phyloP scores from a whole-genome alignment of 1,139 yeast species.

The Pichia sp. region DNA sequence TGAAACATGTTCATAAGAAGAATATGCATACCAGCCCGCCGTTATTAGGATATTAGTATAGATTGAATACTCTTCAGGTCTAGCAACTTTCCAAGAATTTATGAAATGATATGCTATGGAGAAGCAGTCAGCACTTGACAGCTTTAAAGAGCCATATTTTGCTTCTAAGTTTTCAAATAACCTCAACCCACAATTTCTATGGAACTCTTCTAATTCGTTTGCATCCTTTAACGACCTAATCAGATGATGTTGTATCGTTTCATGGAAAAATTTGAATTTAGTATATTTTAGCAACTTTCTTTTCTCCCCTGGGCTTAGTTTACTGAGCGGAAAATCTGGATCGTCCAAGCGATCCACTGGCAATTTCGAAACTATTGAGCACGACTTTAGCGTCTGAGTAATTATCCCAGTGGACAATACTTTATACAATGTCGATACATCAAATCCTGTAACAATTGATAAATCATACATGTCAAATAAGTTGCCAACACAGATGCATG shows the following conservation, averaged over 20 bases:
- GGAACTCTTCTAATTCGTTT: slow-evolving; percentile 35
- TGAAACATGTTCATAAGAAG: slow-evolving; percentile 35
- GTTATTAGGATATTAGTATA: slow-evolving; percentile 36
- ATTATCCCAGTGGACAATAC: slow-evolving; percentile 38
- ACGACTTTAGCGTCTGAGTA: slow-evolving; percentile 37
- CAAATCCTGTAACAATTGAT: slow-evolving; percentile 37
- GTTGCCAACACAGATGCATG: slow-evolving; percentile 42
- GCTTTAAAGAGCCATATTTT: slow-evolving; percentile 1
- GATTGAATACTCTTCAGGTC: slow-evolving; percentile 32
- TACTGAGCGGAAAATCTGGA: slow-evolving; percentile 33
- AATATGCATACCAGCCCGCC: slow-evolving; percentile 39
- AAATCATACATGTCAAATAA: slow-evolving; percentile 44
- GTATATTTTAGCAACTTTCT: slow-evolving; percentile 38
- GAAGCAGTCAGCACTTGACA: slow-evolving; percentile 32
- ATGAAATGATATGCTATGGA: slow-evolving; percentile 38
- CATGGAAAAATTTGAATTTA: slow-evolving; percentile 38
- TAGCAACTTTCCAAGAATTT: slow-evolving; percentile 32
- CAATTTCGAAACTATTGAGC: slow-evolving; percentile 44
- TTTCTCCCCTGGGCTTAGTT: slow-evolving; percentile 36
- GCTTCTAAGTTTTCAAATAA: slow-evolving; percentile 32
- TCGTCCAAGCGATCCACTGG: slow-evolving; percentile 42
- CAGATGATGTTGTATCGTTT: slow-evolving; percentile 32
- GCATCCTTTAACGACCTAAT: slow-evolving; percentile 31
- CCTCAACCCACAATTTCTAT: slow-evolving; percentile 44
- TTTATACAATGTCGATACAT: slow-evolving; percentile 31